These are phyloP conservation scores for Leccinum variabile DNA, from an alignment of 1,284 basidiomycete genomes.

Conservation along the genomic window DNA sequence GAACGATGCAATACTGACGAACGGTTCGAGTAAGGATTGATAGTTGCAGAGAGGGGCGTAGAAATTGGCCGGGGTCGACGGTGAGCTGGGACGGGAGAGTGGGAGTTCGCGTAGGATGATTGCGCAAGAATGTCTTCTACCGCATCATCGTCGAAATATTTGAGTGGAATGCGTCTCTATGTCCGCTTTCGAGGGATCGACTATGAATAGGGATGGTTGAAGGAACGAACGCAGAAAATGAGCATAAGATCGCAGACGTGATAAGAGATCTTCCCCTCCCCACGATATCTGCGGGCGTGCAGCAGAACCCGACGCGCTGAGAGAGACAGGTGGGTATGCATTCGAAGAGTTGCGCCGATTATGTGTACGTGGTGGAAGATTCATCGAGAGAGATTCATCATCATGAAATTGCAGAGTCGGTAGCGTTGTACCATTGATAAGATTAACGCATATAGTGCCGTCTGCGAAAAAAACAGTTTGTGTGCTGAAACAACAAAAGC, in stretches of 20 bases:
- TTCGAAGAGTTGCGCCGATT: slow-evolving; percentile 39
- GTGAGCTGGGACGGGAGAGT: slow-evolving; percentile 82
- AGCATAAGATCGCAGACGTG: slow-evolving; percentile 67
- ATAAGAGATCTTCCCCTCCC: slow-evolving; percentile 86
- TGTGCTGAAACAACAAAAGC: background rate
- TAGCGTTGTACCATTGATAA: slow-evolving; percentile 86
- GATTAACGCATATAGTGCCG: slow-evolving; percentile 77
- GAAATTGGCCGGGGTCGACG: slow-evolving; percentile 69
- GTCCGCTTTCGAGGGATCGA: slow-evolving; percentile 89
- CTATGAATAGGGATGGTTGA: slow-evolving; percentile 81
- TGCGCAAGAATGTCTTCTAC: slow-evolving; percentile 80
- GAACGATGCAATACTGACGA: slow-evolving; percentile 79
- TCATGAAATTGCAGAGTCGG: slow-evolving; percentile 96
- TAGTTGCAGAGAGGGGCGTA: slow-evolving; percentile 34
- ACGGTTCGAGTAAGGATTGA: slow-evolving; percentile 63
- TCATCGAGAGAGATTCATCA: slow-evolving; percentile 85
- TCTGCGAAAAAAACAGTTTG: slow-evolving; percentile 43
- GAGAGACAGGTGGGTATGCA: slow-evolving; percentile 60
- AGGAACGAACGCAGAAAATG: slow-evolving; percentile 78
- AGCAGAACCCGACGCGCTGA: slow-evolving; percentile 40
- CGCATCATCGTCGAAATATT: slow-evolving; percentile 78
- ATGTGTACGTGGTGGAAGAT: slow-evolving; percentile 44
- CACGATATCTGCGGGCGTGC: slow-evolving; percentile 56
- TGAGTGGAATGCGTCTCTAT: slow-evolving; percentile 86
- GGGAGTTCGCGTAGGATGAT: slow-evolving; percentile 72